These are phyloP conservation scores for Zygoascus meyerae DNA, from an alignment of 1,139 yeast species.

Conservation along the genomic window DNA sequence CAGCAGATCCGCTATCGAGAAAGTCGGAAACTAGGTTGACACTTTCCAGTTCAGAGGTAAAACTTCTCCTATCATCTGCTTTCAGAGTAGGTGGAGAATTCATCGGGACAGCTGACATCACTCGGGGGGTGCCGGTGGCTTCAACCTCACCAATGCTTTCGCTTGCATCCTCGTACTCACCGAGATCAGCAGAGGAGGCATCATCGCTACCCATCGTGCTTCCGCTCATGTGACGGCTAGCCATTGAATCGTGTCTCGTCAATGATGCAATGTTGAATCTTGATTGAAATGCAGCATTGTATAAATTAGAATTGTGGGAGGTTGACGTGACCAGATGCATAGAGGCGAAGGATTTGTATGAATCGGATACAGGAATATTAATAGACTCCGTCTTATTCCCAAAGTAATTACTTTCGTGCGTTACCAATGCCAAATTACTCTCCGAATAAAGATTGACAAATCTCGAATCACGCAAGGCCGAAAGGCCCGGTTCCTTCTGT, in stretches of 20 bases:
- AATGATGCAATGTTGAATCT: constrained; percentile 17
- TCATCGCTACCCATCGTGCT: neutral
- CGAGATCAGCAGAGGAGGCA: neutral
- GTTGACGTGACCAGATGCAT: constrained; percentile 6
- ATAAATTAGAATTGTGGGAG: constrained; percentile 18
- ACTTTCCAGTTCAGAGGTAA: neutral
- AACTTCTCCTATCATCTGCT: neutral
- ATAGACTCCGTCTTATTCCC: neutral
- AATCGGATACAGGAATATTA: neutral
- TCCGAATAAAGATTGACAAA: constrained; percentile 8
- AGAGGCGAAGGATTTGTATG: neutral
- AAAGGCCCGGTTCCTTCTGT: neutral
- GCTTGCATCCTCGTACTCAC: constrained; percentile 1
- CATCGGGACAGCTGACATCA: constrained; percentile 1
- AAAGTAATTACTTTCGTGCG: neutral
- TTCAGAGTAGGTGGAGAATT: neutral
- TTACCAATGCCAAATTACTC: constrained; percentile 2
- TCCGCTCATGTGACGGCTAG: neutral
- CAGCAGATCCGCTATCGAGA: neutral
- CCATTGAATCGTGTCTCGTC: neutral
- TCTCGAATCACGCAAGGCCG: constrained; percentile 1
- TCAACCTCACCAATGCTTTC: neutral
- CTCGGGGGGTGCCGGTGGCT: neutral
- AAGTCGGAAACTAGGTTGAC: too few species aligned
- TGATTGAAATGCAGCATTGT: constrained; percentile 21